phyloP scores from a whole-genome alignment of 2,329 filamentous ascomycete genomes.

The Claviceps pusilla region DNA sequence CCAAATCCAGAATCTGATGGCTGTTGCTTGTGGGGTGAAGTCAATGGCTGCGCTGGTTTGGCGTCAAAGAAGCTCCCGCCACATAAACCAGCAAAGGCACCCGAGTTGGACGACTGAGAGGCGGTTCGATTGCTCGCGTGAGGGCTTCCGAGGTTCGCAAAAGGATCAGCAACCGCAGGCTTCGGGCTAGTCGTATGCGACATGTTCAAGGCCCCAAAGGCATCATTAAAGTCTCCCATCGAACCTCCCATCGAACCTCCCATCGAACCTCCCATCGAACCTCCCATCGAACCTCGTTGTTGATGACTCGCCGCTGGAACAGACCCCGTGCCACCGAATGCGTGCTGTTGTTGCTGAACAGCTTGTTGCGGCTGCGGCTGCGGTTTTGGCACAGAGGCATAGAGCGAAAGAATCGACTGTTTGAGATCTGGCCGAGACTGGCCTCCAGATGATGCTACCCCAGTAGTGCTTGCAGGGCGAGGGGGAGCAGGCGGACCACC shows the following conservation, averaged over 20 bases:
- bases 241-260: slow-evolving; percentile 33
- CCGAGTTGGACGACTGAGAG: slow-evolving; percentile 20
- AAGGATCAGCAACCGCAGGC: slow-evolving; percentile 32
- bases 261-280: slow-evolving; percentile 35
- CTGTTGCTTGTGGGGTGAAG: slow-evolving; percentile 33
- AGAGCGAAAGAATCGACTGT: slow-evolving; percentile 91
- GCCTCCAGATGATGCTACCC: slow-evolving; percentile 41
- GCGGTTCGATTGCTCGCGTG: slow-evolving; percentile 19
- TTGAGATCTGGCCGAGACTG: slow-evolving; percentile 86
- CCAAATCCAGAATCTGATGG: slow-evolving; percentile 48
- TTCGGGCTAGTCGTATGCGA: slow-evolving; percentile 28
- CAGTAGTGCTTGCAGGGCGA: slow-evolving; percentile 67
- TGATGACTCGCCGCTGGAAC: slow-evolving; percentile 35
- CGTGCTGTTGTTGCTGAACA: slow-evolving; percentile 22
- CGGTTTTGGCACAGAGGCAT: slow-evolving; percentile 71
- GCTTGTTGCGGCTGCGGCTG: slow-evolving; percentile 41
- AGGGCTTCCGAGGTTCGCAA: slow-evolving; percentile 41
- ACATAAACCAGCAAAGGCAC: slow-evolving; percentile 38
- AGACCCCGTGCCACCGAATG: slow-evolving; percentile 54
- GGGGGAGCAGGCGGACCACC: slow-evolving; percentile 58
- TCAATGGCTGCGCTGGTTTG: slow-evolving; percentile 45
- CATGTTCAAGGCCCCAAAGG: slow-evolving; percentile 41
- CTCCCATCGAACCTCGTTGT: slow-evolving; percentile 33
- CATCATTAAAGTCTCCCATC: slow-evolving; percentile 59
- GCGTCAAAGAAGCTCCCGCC: slow-evolving; percentile 76